A percentile compares a stretch with the other conserved stretches of the same genome.
Evolutionary conservation across 176 grass and related monocot genomes (phyloP).

Genomic region (Saccharum spontaneum): DNA sequence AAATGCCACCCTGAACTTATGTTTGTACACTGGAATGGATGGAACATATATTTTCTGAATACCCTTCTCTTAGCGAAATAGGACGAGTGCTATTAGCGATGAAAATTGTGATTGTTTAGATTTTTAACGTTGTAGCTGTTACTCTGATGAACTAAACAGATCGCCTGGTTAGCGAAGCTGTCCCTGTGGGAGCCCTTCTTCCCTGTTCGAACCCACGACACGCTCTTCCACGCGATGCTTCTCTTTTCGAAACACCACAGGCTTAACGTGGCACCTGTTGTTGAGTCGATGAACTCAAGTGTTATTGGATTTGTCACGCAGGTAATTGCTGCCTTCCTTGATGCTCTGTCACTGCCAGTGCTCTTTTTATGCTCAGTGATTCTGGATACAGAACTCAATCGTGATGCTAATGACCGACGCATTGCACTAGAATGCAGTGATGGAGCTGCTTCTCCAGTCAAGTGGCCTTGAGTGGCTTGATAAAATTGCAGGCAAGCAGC

Average conservation of each 20-base stretch:
- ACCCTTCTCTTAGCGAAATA: neutral
- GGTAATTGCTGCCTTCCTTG: slow-evolving; percentile 23
- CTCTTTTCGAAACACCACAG: slow-evolving; percentile 62
- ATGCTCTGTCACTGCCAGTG: neutral
- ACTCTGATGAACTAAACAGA: slow-evolving; percentile 37
- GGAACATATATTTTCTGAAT: neutral
- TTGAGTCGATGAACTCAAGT: slow-evolving; percentile 36
- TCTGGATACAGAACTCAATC: neutral
- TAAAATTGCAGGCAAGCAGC: slow-evolving; percentile 48
- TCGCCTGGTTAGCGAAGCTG: slow-evolving; percentile 50
- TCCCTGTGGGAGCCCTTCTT: slow-evolving; percentile 70
- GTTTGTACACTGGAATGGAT: neutral
- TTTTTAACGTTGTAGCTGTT: neutral
- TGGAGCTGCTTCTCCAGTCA: slow-evolving; percentile 59
- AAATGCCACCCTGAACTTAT: neutral
- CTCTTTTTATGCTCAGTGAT: neutral
- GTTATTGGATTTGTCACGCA: slow-evolving; percentile 57
- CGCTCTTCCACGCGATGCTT: slow-evolving; percentile 59
- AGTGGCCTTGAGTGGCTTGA: slow-evolving; percentile 60
- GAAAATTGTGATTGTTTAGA: neutral
- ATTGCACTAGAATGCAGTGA: slow-evolving; percentile 42
- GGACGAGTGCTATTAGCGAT: neutral
- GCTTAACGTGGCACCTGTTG: slow-evolving; percentile 54
- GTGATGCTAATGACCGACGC: neutral
- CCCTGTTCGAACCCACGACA: slow-evolving; percentile 45